A percentile compares a stretch with the other conserved stretches of the same genome.
Conservation (phyloP, 2,329 filamentous ascomycete genomes). For the Amylocarpus encephaloides region DNA sequence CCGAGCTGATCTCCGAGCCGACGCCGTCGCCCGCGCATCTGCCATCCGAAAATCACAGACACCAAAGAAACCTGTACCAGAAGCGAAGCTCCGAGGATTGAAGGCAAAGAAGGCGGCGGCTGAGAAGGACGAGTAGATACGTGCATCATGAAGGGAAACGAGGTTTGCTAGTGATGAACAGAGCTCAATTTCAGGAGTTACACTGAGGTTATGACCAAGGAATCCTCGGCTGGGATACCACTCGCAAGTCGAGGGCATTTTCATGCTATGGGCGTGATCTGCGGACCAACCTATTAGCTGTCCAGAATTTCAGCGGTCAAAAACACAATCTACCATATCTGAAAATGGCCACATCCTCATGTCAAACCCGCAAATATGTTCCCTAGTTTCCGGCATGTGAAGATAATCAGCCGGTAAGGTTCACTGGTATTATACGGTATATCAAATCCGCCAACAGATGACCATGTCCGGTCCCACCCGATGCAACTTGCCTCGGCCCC, state of each 20-base stretch:
- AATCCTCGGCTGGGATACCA: constrained; percentile 12
- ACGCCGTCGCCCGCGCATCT: constrained; percentile 79
- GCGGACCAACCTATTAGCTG: not conserved
- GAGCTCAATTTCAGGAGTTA: constrained; percentile 23
- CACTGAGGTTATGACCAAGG: constrained; percentile 14
- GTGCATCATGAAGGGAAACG: constrained; percentile 12
- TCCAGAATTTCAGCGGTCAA: constrained; percentile 2
- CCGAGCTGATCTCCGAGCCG: constrained; percentile 69
- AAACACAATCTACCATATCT: not conserved
- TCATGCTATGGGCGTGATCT: constrained; percentile 9
- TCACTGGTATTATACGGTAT: not conserved
- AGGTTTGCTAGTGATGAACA: constrained; percentile 23
- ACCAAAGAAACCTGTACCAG: constrained; percentile 67
- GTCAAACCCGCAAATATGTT: too few relatives aligned
- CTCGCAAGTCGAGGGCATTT: constrained; percentile 6
- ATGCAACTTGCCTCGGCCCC: constrained; percentile 15
- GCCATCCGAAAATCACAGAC: constrained; percentile 76
- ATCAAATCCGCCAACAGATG: not conserved
- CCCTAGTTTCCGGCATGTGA: constrained; percentile 20
- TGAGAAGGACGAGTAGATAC: constrained; percentile 37
- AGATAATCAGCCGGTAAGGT: constrained; percentile 11
- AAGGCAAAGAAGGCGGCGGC: constrained; percentile 69
- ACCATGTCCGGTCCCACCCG: constrained; percentile 14
- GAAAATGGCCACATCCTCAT: not conserved
- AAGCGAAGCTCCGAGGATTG: constrained; percentile 69